These are phyloP conservation scores for Achaetomium macrosporum DNA, from an alignment of 2,329 filamentous ascomycete genomes.

Conservation along the genomic window DNA sequence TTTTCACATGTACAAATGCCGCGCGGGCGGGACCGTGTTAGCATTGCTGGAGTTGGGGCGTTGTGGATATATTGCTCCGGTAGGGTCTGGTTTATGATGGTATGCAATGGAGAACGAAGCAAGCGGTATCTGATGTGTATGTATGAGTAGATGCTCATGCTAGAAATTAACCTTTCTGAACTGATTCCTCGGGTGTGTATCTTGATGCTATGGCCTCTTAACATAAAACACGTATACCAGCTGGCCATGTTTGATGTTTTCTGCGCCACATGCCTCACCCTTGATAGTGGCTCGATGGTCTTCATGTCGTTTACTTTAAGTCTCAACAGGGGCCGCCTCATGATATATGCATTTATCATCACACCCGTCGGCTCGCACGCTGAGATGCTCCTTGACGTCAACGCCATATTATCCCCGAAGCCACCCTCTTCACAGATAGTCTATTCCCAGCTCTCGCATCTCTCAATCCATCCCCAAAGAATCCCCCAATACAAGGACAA, in stretches of 20 bases:
- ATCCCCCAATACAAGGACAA: neutral
- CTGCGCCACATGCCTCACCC: no score
- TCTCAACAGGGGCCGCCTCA: no score
- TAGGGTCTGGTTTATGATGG: constrained; percentile 2
- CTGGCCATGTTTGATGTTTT: no score
- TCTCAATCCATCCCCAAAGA: neutral
- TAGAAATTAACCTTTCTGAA: constrained; percentile 15
- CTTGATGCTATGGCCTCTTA: no score
- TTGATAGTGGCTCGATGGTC: no score
- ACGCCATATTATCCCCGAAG: no score
- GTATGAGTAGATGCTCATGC: constrained; percentile 23
- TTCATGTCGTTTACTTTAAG: no score
- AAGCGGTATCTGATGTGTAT: constrained; percentile 9
- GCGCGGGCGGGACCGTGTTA: constrained; percentile 9
- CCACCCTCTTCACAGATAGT: no score
- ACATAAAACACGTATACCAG: no score
- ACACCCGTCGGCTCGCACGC: no score
- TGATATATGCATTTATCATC: no score
- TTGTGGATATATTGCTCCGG: constrained; percentile 1
- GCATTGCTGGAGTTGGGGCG: constrained; percentile 10
- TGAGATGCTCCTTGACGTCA: no score
- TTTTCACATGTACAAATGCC: constrained; percentile 13
- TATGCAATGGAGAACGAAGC: neutral
- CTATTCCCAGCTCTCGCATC: neutral
- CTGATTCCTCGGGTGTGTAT: neutral